Evolutionary conservation across 2,329 filamentous ascomycete species (phyloP), one percentile per base, ranked within the genome.

Genomic region (Fonsecaea nubica): DNA sequence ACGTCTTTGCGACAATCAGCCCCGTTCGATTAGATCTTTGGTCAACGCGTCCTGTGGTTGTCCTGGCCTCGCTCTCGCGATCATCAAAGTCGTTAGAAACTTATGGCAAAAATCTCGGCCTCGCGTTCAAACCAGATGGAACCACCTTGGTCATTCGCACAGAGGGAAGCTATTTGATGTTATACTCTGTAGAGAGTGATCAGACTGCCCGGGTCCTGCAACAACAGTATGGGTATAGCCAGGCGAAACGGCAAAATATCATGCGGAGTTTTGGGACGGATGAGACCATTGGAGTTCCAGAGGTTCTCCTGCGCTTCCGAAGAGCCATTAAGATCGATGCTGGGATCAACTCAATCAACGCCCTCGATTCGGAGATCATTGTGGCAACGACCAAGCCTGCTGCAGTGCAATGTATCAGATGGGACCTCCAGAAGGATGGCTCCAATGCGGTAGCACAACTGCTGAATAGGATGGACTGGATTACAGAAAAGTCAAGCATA

Each of bases 291-390:
- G 92, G 92, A 3, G 89, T 97, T 58, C 87, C 88, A 61, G 95
- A 99, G 78, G 88, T 96, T 63, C 96, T 90, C 73, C 85, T 99
- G 57, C 90, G 92, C 10, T 99, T 99, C 79, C 88, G 94, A 64
- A 97, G 97, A 91, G 94, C 97, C 13, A 98, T 99, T 75, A 96
- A 96, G 76, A 92, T 99, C 18, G 95, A 99, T 78, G 95, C 95
- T 2, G 95, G 95, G 2, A 97, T 99, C 73, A 89, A 89, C 72
- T 92, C 89, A 74, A 92, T 92, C 10, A 81, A 98, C 62, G 94
- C 95, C 2, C 84, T 98, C 25, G 95, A 98, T 71, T 92, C 97
- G 63, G 95, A 98, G 77, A 83, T 99, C 48, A 85, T 98, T 25
- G 93, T 99, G 60, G 92, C 95, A 4, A 99, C 95, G 0, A 85